Evolutionary conservation across 805 yeast genomes (phyloP), one percentile per base, ranked within the genome.

Genomic region (Saturnispora sanitii): DNA sequence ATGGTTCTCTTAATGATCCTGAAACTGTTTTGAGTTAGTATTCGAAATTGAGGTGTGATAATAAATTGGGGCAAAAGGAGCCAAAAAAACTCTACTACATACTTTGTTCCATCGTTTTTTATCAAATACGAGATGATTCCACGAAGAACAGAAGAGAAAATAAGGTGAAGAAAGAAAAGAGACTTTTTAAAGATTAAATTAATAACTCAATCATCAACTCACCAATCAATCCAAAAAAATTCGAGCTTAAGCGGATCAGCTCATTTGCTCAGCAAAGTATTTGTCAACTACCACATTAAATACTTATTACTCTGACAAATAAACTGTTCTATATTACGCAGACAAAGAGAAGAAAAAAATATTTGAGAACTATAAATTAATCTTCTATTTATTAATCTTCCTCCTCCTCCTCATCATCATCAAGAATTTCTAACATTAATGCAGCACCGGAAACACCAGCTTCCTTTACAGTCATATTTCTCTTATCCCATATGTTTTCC

Each of bases 381-480:
- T 25, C 27, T 4, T 6, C 5, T 19, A 12, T 6, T 33, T 13
- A 12, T 15, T 17, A 18, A 12, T 15, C n/a, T 8, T 40, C 25
- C 17, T 33, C 35, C 12, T 40, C 35, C 1, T 45, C 45, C 13
- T 45, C 42, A 4, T 49, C 56, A n/a, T 49, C 50, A 25, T 61
- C 67, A 8, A 55, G 52, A 13, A 66, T 54, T 47, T 88, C 96
- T 26, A 87, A 66, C 36, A 85, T 60, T 6, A 88, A 61, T 35
- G 90, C 79, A 30, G 96, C 86, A 58, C 87, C 92, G 53, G 77
- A 75, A 47, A 92, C 68, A 1, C 87, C 88, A 1, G 92, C 85
- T 6, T 75, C 84, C 29, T 68, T 77, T 6, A 92, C 71, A 1
- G 85, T 72, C 45, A 62, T 49, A 27, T 75, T 75, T 32, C 84